Evolutionary conservation across 2,329 filamentous ascomycete species (phyloP), one percentile per base, ranked within the genome.

Genomic region (Canariomyces notabilis): DNA sequence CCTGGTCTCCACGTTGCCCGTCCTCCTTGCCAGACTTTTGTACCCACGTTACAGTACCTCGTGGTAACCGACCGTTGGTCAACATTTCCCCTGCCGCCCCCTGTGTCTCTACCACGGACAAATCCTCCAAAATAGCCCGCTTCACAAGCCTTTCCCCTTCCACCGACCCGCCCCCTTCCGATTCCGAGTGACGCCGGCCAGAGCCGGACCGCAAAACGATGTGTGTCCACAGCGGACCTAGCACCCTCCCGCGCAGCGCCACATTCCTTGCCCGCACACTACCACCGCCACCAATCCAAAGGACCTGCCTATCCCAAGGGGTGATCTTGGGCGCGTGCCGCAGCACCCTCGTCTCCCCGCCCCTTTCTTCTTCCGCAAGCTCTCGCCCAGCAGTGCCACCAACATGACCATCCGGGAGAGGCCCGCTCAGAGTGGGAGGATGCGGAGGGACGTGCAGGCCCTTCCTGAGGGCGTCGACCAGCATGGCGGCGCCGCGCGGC

Each of bases 301-400:
- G 67, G 6, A 95, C 66, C 48, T 80, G 75, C 2, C 72, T 68
- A 56, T 91, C 80, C 5, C 73, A 66, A 45, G 83, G 77, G 1
- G 67, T 78, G 49, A 95, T 79, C 61, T 95, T 95, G 1, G 80
- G 78, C 1, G 91, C 91, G 58, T 84, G 76, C 3, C 19, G 34
- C 6, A 42, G 33, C n/a, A 15, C 51, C 9, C 46, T n/a, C n/a
- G n/a, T n/a, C n/a, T 19, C 15, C 21, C 31, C 41, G 15, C 32
- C 22, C 6, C 18, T 5, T 8, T 12, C 19, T 22, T 19, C 12
- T n/a, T n/a, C n/a, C n/a, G n/a, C n/a, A n/a, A n/a, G n/a, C n/a
- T n/a, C n/a, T n/a, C n/a, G n/a, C n/a, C n/a, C n/a, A n/a, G n/a
- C n/a, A n/a, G n/a, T n/a, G n/a, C n/a, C n/a, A n/a, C n/a, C n/a